A percentile compares a stretch with the other conserved stretches of the same genome.
Conservation (phyloP, 164 flowering plant genomes). For the Magnolia sinica region DNA sequence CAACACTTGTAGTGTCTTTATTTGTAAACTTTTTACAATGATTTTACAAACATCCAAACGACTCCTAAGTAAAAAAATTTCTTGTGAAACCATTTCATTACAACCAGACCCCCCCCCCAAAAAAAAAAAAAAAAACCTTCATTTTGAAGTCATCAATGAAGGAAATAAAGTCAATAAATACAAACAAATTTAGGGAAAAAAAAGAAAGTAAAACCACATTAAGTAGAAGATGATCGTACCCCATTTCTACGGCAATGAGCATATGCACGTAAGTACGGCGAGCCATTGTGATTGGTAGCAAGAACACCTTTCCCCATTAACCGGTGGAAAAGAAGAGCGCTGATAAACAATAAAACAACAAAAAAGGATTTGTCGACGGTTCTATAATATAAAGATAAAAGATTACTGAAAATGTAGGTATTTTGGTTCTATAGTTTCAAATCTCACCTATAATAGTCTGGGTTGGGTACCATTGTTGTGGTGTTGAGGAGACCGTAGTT, state of each 20-base stretch:
- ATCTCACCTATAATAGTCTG: constrained; percentile 60
- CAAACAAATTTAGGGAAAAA: neutral
- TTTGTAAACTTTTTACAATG: too few relatives aligned
- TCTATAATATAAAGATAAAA: neutral
- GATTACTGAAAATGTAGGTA: neutral
- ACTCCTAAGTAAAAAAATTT: too few relatives aligned
- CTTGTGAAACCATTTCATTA: too few relatives aligned
- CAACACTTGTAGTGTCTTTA: too few relatives aligned
- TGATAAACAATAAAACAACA: constrained; percentile 12
- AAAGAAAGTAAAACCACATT: neutral
- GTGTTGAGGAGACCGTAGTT: constrained; percentile 76
- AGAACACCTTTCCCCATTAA: constrained; percentile 65
- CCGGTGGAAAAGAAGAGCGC: constrained; percentile 77
- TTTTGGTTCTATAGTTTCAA: neutral
- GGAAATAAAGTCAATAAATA: too few relatives aligned
- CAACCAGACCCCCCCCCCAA: too few relatives aligned
- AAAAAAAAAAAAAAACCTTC: too few relatives aligned
- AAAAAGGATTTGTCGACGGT: neutral
- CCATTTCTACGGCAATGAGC: constrained; percentile 52
- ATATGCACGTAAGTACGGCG: constrained; percentile 46
- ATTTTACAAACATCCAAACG: too few relatives aligned
- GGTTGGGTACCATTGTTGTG: constrained; percentile 57
- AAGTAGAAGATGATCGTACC: constrained; percentile 20
- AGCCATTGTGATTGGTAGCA: constrained; percentile 22
- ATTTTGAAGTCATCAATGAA: too few relatives aligned